Evolutionary conservation across 306 rosid genomes (phyloP), one percentile per base, ranked within the genome.

Genomic region (Lathyrus oleraceus): DNA sequence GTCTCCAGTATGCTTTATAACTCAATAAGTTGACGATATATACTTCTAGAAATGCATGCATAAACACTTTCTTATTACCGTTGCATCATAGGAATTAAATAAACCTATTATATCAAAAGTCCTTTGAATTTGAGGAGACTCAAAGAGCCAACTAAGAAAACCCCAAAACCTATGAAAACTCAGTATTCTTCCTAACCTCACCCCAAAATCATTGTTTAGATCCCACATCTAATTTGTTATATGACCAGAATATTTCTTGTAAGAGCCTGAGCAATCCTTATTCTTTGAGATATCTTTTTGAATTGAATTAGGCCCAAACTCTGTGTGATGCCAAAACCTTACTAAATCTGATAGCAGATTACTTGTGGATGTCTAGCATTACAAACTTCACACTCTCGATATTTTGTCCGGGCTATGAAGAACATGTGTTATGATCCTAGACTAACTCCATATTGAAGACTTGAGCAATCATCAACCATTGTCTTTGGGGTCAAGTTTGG

Each of bases 341-440:
- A 2, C 40, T 6, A 8, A 19, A 52, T 20, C 30, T 19, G 58
- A 19, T 51, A 51, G 10, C n/a, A 52, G 30, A 30, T 19, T 13
- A 52, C 58, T 30, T 19, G n/a, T 52, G 10, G 2, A 52, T 19
- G n/a, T 52, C 13, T 21, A 52, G 14, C 12, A n/a, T 20, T 10
- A 20, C 59, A 52, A 10, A 52, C 27, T 52, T 52, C 59, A 52
- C 58, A 19, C 59, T 19, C 59, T 52, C 4, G 59, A 52, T 52
- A 19, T 6, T 3, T 20, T 52, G 23, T 9, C 27, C 57, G 17
- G 57, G 14, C 28, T n/a, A 19, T 20, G n/a, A 52, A 6, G 6
- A 10, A 11, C 5, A 27, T 10, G 6, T 20, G 30, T 52, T 52
- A 52, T n/a, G 64, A 30, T 58, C 6, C 42, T 10, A 58, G 11